Base-by-base conservation (phyloP, 140 eudicot genomes). In the Artemisia princeps region DNA sequence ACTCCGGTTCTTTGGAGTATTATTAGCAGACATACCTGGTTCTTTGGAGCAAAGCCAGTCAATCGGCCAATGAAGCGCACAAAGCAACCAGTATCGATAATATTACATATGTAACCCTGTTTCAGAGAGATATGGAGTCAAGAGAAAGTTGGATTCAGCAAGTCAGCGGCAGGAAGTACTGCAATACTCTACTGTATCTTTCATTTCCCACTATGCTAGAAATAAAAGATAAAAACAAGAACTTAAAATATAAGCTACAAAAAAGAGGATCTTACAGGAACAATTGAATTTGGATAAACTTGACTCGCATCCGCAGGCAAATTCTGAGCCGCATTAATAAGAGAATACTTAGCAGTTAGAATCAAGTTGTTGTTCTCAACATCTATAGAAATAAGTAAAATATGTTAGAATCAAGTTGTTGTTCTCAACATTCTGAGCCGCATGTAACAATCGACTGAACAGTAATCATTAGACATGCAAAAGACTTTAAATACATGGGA, bases 31-130 rank as follows among this genome's bases (percentile, higher is more conserved):
- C 26, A 50, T 76, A 89, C 95, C 94, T 83, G 80, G 72, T 81
- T 82, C 81, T 84, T 92, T 1, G 96, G 98, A 76, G 86, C 84
- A 79, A 92, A 92, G 40, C 96, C 98, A 64, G 98, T 92, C 72
- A 92, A 72, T 13, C 87, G 98, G 48, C 96, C 96, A 77, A 92
- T 11, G 72, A 75, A 92, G 65, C 98, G 95, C 70, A 92, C 95
- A 78, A 92, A 92, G 75, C 96, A 87, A 56, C 98, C 98, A 58
- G 80, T 78, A 61, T 88, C 96, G 54, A 92, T 92, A 57, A 88
- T 49, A 70, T 92, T 92, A 42, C 96, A 88, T 49, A 92, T 77
- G 58, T 92, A 92, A 28, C 98, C 98, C 97, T 89, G n/a, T n/a
- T n/a, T n/a, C n/a, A n/a, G n/a, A n/a, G n/a, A n/a, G n/a, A n/a